Percentiles rank a stretch among this genome's conserved stretches.
phyloP scores from a whole-genome alignment of 352 stramenopile species.

The Phytopythium helicoides region DNA sequence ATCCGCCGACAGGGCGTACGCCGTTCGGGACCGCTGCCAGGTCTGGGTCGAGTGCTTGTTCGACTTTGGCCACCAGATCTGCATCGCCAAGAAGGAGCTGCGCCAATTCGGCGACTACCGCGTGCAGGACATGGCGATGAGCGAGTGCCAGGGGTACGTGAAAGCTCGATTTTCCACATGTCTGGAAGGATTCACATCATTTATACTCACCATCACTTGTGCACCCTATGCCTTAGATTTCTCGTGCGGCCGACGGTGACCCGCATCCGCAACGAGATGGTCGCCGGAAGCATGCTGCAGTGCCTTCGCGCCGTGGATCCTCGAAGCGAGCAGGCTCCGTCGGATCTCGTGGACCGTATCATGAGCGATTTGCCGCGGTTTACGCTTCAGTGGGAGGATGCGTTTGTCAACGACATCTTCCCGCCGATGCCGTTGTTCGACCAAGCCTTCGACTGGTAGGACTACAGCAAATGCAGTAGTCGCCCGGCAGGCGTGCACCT shows the following conservation, averaged over 20 bases:
- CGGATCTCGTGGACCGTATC: constrained; percentile 25
- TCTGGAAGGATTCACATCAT: not conserved
- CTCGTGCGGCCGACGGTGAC: constrained; percentile 36
- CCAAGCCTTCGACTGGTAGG: constrained; percentile 16
- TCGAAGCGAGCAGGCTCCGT: constrained; percentile 11
- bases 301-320: constrained; percentile 33
- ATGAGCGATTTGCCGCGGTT: constrained; percentile 36
- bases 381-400: constrained; percentile 46
- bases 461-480: not conserved
- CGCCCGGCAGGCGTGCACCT: not conserved
- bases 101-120: constrained; percentile 30
- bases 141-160: constrained; percentile 26
- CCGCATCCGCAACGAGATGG: constrained; percentile 13
- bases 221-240: constrained; percentile 8
- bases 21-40: constrained; percentile 16
- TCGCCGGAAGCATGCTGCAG: constrained; percentile 36
- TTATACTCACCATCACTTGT: not conserved
- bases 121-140: constrained; percentile 17
- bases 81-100: constrained; percentile 41
- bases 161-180: not conserved
- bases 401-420: constrained; percentile 35
- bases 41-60: constrained; percentile 49
- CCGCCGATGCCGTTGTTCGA: constrained; percentile 21
- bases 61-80: constrained; percentile 34
- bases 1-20: constrained; percentile 17